Conservation (phyloP, 768 basidiomycete species). For the Suillus occidentalis region DNA sequence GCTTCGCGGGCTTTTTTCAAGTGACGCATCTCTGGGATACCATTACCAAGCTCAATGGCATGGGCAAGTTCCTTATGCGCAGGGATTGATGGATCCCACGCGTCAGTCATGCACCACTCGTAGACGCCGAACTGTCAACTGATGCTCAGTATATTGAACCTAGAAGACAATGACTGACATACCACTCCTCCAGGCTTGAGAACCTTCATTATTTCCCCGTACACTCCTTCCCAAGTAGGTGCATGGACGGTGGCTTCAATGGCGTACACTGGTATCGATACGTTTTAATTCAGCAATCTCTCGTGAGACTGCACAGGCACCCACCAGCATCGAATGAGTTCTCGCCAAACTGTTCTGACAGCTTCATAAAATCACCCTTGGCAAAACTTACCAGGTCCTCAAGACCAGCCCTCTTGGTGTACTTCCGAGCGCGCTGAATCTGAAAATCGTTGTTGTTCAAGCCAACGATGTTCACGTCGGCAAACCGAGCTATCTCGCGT, state of each 20-base stretch:
- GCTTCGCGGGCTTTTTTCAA: conserved; percentile 67
- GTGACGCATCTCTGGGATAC: conserved; percentile 92
- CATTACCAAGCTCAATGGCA: conserved; percentile 87
- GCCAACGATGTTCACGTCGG: conserved; percentile 77
- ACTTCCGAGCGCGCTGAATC: conserved; percentile 73
- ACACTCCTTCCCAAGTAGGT: conserved; percentile 89
- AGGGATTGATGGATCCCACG: conserved; percentile 80
- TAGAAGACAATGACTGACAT: conserved; percentile 31
- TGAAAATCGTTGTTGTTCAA: conserved; percentile 95
- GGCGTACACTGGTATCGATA: conserved; percentile 63
- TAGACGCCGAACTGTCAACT: conserved; percentile 80
- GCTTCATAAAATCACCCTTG: conserved; percentile 94
- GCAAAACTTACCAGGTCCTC: conserved; percentile 73
- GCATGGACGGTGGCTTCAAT: conserved; percentile 96
- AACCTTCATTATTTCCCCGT: conserved; percentile 85
- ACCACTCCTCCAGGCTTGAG: conserved; percentile 92
- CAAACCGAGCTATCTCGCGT: conserved; percentile 85
- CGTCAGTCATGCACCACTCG: conserved; percentile 96
- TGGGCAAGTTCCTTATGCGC: conserved; percentile 84
- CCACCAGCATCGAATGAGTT: conserved; percentile 86
- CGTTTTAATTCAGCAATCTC: not conserved
- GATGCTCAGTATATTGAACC: conserved; percentile 17
- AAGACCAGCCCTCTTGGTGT: conserved; percentile 72
- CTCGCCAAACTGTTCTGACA: conserved; percentile 84
- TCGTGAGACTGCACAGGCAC: conserved; percentile 22